These are phyloP conservation scores for Diplodia seriata DNA, from an alignment of 2,329 filamentous ascomycete species.

Conservation along the genomic window DNA sequence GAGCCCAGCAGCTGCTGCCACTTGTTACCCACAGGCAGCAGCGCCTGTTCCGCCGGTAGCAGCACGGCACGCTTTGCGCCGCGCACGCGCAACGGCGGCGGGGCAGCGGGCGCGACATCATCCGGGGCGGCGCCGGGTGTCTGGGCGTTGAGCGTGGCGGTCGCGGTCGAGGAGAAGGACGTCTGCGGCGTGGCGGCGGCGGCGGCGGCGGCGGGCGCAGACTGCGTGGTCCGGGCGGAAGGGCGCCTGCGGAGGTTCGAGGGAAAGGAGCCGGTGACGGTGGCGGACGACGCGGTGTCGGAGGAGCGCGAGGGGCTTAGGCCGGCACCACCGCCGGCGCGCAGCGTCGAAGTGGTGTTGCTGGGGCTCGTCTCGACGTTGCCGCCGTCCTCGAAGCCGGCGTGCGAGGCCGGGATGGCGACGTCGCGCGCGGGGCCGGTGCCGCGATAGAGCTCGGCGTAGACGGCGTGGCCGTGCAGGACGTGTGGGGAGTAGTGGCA, in stretches of 20 bases:
- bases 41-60: conserved; percentile 54
- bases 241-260: conserved; percentile 3
- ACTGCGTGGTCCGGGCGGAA: conserved; percentile 34
- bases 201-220: conserved; percentile 40
- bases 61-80: conserved; percentile 51
- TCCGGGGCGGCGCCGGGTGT: conserved; percentile 30
- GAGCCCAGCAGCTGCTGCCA: conserved; percentile 52
- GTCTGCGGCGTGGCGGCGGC: conserved; percentile 34
- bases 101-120: conserved; percentile 34
- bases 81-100: conserved; percentile 44
- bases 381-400: conserved; percentile 33
- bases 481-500: conserved; percentile 56
- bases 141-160: conserved; percentile 29
- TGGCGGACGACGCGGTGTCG: conserved; percentile 51
- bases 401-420: conserved; percentile 49
- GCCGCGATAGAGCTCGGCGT: conserved; percentile 56
- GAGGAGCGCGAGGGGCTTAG: conserved; percentile 43
- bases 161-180: conserved; percentile 28
- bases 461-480: conserved; percentile 56
- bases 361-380: conserved; percentile 46
- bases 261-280: conserved; percentile 41
- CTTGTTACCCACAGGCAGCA: conserved; percentile 52
- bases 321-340: conserved; percentile 33
- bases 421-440: conserved; percentile 53
- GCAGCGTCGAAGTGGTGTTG: conserved; percentile 38